phyloP scores from a whole-genome alignment of 2,329 filamentous ascomycete genomes.

The Aspergillus eucalypticola region DNA sequence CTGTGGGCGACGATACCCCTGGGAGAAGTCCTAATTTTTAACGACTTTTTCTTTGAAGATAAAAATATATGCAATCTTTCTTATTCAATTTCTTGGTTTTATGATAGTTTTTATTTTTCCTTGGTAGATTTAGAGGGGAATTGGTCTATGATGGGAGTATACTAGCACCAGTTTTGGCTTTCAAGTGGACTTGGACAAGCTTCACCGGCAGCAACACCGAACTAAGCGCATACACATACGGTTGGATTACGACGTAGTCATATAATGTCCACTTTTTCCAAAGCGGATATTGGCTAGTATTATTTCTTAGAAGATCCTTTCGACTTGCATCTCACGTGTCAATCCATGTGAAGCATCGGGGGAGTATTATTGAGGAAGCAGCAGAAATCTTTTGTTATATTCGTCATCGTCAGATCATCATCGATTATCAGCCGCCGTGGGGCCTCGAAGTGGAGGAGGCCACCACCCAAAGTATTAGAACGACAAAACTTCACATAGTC shows the following conservation, averaged over 20 bases:
- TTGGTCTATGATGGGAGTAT: not conserved
- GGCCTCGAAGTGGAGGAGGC: slow-evolving; percentile 12
- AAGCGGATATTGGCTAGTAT: slow-evolving; percentile 1
- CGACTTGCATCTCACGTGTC: not conserved
- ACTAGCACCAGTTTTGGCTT: not conserved
- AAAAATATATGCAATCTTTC: slow-evolving; percentile 5
- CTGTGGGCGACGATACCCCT: slow-evolving; percentile 2
- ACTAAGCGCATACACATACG: not conserved
- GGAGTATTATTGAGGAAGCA: not conserved
- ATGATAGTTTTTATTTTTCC: slow-evolving; percentile 1
- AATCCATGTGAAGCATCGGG: not conserved
- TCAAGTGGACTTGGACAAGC: not conserved
- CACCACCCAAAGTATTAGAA: slow-evolving; percentile 10
- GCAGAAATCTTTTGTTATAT: slow-evolving; percentile 11
- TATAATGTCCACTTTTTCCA: too few species aligned
- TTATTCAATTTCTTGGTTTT: not conserved
- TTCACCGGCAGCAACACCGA: not conserved
- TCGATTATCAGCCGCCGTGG: slow-evolving; percentile 14
- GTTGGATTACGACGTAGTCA: not conserved
- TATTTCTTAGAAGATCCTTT: not conserved
- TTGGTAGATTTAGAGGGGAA: slow-evolving; percentile 22
- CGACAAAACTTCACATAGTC: slow-evolving; percentile 13
- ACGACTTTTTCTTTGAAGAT: slow-evolving; percentile 25
- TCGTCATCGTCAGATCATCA: slow-evolving; percentile 24
- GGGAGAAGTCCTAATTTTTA: slow-evolving; percentile 19